Percentiles rank a stretch among this genome's conserved stretches.
Evolutionary conservation across 2,329 filamentous ascomycete species (phyloP).

Genomic region (Aureobasidium sp.): DNA sequence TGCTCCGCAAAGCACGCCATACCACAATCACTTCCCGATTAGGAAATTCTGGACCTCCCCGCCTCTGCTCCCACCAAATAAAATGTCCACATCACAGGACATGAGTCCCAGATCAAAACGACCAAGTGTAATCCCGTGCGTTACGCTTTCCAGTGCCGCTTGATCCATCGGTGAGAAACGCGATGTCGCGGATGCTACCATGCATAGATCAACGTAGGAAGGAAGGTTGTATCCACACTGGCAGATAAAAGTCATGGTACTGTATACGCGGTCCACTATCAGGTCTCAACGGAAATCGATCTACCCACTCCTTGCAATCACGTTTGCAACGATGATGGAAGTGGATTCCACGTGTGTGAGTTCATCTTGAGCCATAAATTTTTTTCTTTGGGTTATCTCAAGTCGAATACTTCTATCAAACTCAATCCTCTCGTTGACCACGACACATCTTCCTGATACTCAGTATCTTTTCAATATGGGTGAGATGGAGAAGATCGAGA

Average conservation of each 20-base stretch:
- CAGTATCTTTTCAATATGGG: background rate
- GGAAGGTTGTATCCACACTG: background rate
- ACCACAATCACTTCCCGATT: slow-evolving; percentile 2
- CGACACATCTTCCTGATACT: background rate
- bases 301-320: background rate
- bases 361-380: no score
- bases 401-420: no score
- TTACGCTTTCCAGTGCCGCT: background rate
- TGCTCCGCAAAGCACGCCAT: slow-evolving; percentile 12
- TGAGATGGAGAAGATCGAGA: background rate
- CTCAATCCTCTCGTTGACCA: background rate
- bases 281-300: background rate
- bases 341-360: background rate
- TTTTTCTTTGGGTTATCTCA: no score
- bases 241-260: background rate
- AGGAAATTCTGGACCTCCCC: slow-evolving; percentile 7
- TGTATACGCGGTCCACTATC: slow-evolving; percentile 7
- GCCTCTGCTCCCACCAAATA: background rate
- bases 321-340: background rate
- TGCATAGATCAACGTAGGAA: background rate
- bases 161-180: background rate
- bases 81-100: background rate
- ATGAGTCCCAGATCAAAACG: background rate
- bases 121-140: background rate
- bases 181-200: background rate